Base-by-base conservation (phyloP, 805 yeast genomes). In the Ascoidea asiatica region DNA sequence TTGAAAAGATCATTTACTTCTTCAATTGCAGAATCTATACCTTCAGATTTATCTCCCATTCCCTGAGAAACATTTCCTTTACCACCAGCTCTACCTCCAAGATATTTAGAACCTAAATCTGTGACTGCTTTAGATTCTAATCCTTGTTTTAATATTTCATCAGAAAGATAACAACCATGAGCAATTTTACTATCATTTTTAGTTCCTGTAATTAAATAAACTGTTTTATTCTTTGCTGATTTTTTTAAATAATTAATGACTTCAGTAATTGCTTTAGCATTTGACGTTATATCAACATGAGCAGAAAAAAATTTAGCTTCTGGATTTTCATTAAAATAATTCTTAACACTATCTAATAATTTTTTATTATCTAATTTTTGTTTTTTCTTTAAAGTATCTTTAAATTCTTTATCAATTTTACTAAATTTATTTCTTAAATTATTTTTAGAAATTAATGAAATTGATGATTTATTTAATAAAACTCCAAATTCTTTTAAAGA, bases 61-160 rank as follows among this genome's bases (percentile, higher is more conserved):
- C 99, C 99, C 69, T 92, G 98, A 54, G 87, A 86, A 45, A 89
- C 79, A 52, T 87, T 85, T 51, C 96, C 97, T 66, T 87, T 92
- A 63, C 99, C 99, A 67, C 99, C 99, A 47, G 95, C 94, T 63
- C 83, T 87, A 64, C 99, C 99, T 52, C 98, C 99, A 54, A 92
- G 77, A 55, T 71, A 68, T 36, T 68, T 64, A 40, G 89, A 69
- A 39, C 84, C 97, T 46, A 73, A 66, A 44, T 71, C 64, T 29
- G 94, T 94, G 53, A 88, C 72, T 22, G 76, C 88, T 46, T 80
- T 72, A 44, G 94, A 89, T 51, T 81, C 73, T 19, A 87, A 70
- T 53, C 88, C 88, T 58, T 78, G 73, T 40, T 69, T 69, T 51
- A 81, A 65, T 37, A 88, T 84, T 38, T 64, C 78, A 50, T 83